Conservation (phyloP, 768 basidiomycete species). For the Serendipita vermifera region DNA sequence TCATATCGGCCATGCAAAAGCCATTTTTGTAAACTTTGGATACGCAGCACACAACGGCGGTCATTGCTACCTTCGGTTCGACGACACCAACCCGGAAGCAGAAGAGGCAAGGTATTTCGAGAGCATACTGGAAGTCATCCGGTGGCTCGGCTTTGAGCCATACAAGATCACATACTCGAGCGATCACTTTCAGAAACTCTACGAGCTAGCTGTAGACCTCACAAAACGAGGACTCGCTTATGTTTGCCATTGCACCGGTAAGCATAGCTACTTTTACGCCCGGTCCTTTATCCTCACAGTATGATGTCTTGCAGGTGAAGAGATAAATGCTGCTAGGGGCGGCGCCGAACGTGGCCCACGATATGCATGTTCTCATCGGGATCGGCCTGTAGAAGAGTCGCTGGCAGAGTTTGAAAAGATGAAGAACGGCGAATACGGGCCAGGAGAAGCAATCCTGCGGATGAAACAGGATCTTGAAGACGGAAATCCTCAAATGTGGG, state of each 20-base stretch:
- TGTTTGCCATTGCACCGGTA: conserved; percentile 91
- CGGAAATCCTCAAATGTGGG: conserved; percentile 99
- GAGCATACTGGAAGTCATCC: conserved; percentile 85
- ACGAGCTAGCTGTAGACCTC: conserved; percentile 75
- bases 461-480: conserved; percentile 95
- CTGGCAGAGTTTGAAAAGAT: conserved; percentile 80
- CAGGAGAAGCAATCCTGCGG: conserved; percentile 82
- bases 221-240: conserved; percentile 88
- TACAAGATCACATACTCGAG: conserved; percentile 99
- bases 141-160: conserved; percentile 96
- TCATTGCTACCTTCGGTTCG: conserved; percentile 85
- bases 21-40: conserved; percentile 97
- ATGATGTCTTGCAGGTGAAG: conserved; percentile 50
- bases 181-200: conserved; percentile 83
- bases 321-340: conserved; percentile 80
- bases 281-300: too few species aligned
- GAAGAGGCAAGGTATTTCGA: conserved; percentile 95
- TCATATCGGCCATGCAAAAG: conserved; percentile 95
- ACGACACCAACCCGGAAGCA: conserved; percentile 97
- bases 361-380: conserved; percentile 73
- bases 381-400: conserved; percentile 76
- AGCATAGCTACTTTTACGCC: conserved; percentile 23
- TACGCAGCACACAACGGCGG: conserved; percentile 92
- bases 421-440: conserved; percentile 80
- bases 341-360: conserved; percentile 68